phyloP scores from a whole-genome alignment of 768 basidiomycete species.

The Agrocybe praecox region DNA sequence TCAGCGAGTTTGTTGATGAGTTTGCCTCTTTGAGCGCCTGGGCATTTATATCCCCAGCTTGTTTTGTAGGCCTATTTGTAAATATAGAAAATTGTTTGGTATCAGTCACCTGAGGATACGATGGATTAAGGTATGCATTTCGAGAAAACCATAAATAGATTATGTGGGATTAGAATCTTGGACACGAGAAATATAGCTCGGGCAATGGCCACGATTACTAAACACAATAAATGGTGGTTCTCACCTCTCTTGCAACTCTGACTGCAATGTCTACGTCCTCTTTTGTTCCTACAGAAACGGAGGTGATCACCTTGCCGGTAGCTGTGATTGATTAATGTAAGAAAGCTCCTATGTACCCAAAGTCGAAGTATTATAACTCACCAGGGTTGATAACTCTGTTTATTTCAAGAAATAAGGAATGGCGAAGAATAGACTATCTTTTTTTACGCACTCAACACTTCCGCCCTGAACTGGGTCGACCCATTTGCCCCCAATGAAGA shows the following conservation, averaged over 20 bases:
- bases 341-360: constrained; percentile 1
- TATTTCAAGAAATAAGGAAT: not conserved
- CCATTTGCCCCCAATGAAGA: constrained; percentile 74
- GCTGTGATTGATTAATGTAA: constrained; percentile 33
- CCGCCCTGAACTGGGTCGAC: constrained; percentile 57
- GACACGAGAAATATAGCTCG: not conserved
- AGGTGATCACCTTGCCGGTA: constrained; percentile 60
- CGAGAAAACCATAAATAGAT: not conserved
- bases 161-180: not conserved
- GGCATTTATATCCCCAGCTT: constrained; percentile 63
- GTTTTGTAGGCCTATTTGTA: constrained; percentile 42
- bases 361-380: constrained; percentile 14
- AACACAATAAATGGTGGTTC: not conserved
- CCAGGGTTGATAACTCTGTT: constrained; percentile 58
- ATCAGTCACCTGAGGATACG: not conserved
- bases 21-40: constrained; percentile 51
- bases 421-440: not conserved
- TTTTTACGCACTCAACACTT: constrained; percentile 62
- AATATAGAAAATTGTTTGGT: not conserved
- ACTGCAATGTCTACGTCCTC: constrained; percentile 81
- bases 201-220: not conserved
- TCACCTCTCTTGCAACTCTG: constrained; percentile 56
- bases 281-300: constrained; percentile 56
- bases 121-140: not conserved
- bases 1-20: constrained; percentile 64